Conservation (phyloP, 208 protist species). For the Leishmania amazonensis region DNA sequence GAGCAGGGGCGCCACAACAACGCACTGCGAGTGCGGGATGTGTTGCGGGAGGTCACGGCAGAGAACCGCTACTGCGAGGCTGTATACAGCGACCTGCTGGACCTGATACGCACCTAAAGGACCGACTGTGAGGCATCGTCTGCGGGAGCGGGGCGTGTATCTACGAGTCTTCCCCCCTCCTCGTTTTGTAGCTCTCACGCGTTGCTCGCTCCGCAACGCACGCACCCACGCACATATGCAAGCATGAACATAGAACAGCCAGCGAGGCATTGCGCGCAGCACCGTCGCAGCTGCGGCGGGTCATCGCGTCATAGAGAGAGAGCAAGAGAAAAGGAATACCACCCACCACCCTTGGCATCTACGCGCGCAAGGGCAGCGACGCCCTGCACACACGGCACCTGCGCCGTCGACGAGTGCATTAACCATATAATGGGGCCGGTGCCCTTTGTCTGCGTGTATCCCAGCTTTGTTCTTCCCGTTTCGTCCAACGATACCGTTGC, state of each 20-base stretch:
- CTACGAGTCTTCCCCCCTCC: too few species aligned
- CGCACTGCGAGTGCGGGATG: slow-evolving; percentile 54
- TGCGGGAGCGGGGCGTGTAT: neutral
- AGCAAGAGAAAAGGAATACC: neutral
- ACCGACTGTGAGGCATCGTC: neutral
- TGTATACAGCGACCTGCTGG: slow-evolving; percentile 68
- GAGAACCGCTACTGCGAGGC: slow-evolving; percentile 80
- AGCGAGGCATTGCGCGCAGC: neutral
- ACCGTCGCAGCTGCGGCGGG: neutral
- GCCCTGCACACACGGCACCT: neutral
- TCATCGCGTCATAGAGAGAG: slow-evolving; percentile 2
- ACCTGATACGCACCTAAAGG: slow-evolving; percentile 28
- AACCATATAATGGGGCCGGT: neutral
- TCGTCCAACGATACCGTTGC: neutral
- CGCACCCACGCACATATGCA: neutral
- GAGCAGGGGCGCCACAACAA: slow-evolving; percentile 50
- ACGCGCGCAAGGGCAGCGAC: neutral
- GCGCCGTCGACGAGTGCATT: neutral
- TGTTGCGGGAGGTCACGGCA: slow-evolving; percentile 61
- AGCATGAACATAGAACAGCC: neutral
- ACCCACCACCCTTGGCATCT: neutral
- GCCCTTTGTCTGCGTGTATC: neutral
- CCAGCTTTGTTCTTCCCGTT: neutral
- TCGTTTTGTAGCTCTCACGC: neutral
- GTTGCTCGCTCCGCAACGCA: neutral